A percentile compares a stretch with the other conserved stretches of the same genome.
Conservation (phyloP, 129 eudicot species). For the Lactuca saligna region DNA sequence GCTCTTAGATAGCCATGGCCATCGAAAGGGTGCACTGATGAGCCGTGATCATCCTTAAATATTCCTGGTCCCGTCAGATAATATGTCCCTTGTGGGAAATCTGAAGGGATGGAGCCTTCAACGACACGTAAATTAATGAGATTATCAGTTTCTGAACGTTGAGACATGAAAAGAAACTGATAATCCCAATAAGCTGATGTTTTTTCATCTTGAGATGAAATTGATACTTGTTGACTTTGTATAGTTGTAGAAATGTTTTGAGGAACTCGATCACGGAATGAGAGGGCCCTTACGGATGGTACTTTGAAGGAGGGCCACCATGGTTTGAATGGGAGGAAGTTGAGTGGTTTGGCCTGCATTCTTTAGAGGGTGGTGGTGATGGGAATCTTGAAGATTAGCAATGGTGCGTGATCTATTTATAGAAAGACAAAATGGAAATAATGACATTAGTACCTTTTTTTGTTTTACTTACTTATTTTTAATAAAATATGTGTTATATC, state of each 20-base stretch:
- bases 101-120: slow-evolving; percentile 66
- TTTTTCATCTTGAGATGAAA: slow-evolving; percentile 47
- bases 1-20: slow-evolving; percentile 92
- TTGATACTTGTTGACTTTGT: slow-evolving; percentile 31
- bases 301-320: slow-evolving; percentile 27
- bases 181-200: slow-evolving; percentile 81
- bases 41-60: slow-evolving; percentile 82
- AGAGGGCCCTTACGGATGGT: slow-evolving; percentile 27
- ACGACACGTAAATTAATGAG: slow-evolving; percentile 57
- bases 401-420: not conserved
- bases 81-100: slow-evolving; percentile 80
- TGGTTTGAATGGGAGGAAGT: slow-evolving; percentile 37
- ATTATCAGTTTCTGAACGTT: slow-evolving; percentile 60
- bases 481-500: too few relatives aligned
- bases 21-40: slow-evolving; percentile 88
- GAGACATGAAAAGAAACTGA: slow-evolving; percentile 76
- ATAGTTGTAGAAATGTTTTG: slow-evolving; percentile 39
- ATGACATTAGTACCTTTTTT: too few relatives aligned
- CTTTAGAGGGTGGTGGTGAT: slow-evolving; percentile 13
- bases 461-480: not conserved
- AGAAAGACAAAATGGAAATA: too few relatives aligned
- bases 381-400: slow-evolving; percentile 9
- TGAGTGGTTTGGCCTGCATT: slow-evolving; percentile 59
- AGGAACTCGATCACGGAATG: slow-evolving; percentile 23
- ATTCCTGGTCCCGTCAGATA: slow-evolving; percentile 88